phyloP scores from a whole-genome alignment of 2,329 filamentous ascomycete genomes.

The Alternaria infectoria region DNA sequence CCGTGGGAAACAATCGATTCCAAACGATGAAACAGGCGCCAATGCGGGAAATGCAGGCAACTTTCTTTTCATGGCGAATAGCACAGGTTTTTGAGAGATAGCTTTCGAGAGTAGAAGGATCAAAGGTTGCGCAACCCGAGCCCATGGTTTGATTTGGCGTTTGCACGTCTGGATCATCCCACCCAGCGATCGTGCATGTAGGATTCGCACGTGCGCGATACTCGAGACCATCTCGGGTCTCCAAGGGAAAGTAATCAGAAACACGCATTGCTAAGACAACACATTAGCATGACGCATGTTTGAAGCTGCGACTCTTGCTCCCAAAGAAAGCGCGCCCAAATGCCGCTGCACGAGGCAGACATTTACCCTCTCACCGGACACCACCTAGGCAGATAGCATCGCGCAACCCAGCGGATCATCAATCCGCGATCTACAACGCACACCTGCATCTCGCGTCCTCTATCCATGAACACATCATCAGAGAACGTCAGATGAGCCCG shows the following conservation, averaged over 20 bases:
- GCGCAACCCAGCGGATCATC: neutral
- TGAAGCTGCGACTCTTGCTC: neutral
- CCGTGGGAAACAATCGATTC: too few relatives aligned
- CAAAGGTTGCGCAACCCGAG: neutral
- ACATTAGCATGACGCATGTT: neutral
- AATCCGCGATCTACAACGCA: neutral
- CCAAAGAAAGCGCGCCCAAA: neutral
- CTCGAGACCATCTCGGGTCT: neutral
- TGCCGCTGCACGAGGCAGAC: neutral
- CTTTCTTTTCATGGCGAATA: too few relatives aligned
- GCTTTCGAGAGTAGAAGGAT: neutral
- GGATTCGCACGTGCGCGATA: neutral
- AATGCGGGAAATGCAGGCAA: too few relatives aligned
- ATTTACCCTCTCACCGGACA: slow-evolving; percentile 2
- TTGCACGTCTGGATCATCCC: neutral
- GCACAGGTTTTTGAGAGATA: too few relatives aligned
- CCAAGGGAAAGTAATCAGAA: neutral
- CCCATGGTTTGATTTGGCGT: neutral
- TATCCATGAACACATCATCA: neutral
- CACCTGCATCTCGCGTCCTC: neutral
- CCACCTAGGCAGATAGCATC: neutral
- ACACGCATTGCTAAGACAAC: neutral
- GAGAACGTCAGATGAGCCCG: neutral
- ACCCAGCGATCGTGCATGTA: neutral
- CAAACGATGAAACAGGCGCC: too few relatives aligned